phyloP scores from a whole-genome alignment of 2,329 filamentous ascomycete species.

The Kalmusia sp. region DNA sequence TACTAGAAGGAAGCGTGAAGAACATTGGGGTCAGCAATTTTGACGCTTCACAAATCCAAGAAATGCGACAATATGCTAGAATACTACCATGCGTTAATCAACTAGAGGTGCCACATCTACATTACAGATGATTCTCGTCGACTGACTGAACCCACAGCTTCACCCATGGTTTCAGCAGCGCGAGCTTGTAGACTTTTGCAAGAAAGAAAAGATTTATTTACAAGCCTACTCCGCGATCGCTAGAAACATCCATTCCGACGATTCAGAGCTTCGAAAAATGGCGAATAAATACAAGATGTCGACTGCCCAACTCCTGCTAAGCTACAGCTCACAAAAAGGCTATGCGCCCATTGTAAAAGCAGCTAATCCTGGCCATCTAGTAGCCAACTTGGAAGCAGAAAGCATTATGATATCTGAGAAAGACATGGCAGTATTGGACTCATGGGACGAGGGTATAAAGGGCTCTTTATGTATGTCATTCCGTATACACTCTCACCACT shows the following conservation, averaged over 20 bases:
- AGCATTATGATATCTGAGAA: constrained; percentile 21
- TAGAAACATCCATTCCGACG: background rate
- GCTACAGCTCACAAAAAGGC: constrained; percentile 79
- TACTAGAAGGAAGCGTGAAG: constrained; percentile 28
- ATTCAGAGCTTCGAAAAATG: background rate
- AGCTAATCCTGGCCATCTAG: constrained; percentile 23
- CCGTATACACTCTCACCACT: background rate
- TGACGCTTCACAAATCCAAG: constrained; percentile 25
- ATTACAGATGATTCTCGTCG: background rate
- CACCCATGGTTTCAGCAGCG: constrained; percentile 13
- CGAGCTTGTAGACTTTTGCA: constrained; percentile 7
- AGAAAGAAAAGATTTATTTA: constrained; percentile 1
- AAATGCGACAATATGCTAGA: background rate
- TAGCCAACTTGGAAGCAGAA: constrained; percentile 26
- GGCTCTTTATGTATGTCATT: constrained; percentile 14
- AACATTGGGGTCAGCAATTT: constrained; percentile 17
- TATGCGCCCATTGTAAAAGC: constrained; percentile 28
- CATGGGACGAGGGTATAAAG: constrained; percentile 19
- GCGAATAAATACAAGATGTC: constrained; percentile 65
- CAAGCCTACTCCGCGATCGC: background rate
- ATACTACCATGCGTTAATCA: background rate
- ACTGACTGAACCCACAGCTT: constrained; percentile 2
- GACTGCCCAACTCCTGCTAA: constrained; percentile 75
- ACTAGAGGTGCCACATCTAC: constrained; percentile 42
- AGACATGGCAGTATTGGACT: constrained; percentile 26